Evolutionary conservation across 202 grass and related monocot genomes (phyloP).

Genomic region (Zizania palustris): DNA sequence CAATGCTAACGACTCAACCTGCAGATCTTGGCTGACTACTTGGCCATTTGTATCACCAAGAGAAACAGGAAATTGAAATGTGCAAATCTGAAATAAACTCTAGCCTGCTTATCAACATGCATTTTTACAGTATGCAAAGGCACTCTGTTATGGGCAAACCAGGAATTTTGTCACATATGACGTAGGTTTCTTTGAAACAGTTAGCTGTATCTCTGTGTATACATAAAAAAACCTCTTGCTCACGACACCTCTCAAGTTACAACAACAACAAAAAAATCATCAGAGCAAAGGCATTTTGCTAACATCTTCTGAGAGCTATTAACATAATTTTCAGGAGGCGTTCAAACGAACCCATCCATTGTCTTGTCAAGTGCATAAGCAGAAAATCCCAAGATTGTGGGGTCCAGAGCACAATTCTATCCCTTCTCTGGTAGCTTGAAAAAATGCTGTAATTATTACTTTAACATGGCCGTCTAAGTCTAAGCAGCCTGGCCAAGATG

Average conservation of each 20-base stretch:
- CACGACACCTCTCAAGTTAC: conserved; percentile 26
- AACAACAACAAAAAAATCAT: conserved; percentile 31
- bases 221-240: conserved; percentile 6
- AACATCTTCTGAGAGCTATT: conserved; percentile 54
- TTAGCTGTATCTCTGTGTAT: conserved; percentile 31
- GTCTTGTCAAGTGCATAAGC: conserved; percentile 21
- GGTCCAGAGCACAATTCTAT: conserved; percentile 25
- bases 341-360: conserved; percentile 41
- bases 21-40: too few species aligned
- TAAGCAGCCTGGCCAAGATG: conserved; percentile 30
- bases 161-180: background rate
- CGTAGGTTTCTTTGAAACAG: conserved; percentile 8
- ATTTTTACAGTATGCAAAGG: background rate
- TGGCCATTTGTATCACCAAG: background rate
- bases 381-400: conserved; percentile 17
- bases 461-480: conserved; percentile 37
- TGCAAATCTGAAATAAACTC: background rate
- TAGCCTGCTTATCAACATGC: background rate
- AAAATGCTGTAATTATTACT: conserved; percentile 52
- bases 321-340: conserved; percentile 21
- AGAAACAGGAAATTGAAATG: background rate
- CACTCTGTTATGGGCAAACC: background rate
- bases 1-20: too few species aligned
- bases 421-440: conserved; percentile 23
- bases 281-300: conserved; percentile 24